phyloP scores from a whole-genome alignment of 2,329 filamentous ascomycete genomes.

The Pezicula radicicola region DNA sequence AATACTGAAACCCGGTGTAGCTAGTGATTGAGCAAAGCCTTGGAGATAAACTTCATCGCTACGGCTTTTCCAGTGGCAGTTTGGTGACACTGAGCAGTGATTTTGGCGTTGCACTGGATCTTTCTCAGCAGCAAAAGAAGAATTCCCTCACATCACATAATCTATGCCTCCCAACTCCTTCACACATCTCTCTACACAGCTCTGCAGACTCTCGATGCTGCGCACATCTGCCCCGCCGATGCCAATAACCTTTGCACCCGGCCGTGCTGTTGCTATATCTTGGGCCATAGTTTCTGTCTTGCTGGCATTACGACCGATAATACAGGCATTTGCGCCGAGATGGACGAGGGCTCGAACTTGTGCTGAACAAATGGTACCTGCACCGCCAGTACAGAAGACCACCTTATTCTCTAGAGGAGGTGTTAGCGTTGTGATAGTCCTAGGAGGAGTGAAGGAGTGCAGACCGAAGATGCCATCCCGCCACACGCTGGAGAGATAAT shows the following conservation, averaged over 20 bases:
- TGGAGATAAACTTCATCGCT: not conserved
- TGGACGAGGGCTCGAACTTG: constrained; percentile 90
- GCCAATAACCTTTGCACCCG: constrained; percentile 80
- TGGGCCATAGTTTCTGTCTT: constrained; percentile 81
- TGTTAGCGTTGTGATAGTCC: not conserved
- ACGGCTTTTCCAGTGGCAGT: not conserved
- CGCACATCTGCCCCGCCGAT: constrained; percentile 80
- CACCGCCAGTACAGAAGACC: constrained; percentile 91
- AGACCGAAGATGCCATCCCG: constrained; percentile 82
- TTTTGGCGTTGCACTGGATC: not conserved
- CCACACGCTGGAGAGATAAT: constrained; percentile 83
- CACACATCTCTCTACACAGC: constrained; percentile 75
- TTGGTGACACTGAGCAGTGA: no score
- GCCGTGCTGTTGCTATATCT: constrained; percentile 76
- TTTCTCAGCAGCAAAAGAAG: not conserved
- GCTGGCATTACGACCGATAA: constrained; percentile 83
- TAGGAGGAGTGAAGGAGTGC: constrained; percentile 16
- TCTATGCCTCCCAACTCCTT: constrained; percentile 86
- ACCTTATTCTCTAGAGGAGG: constrained; percentile 71
- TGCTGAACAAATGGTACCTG: constrained; percentile 89
- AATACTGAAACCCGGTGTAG: not conserved
- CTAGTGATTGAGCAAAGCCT: constrained; percentile 2
- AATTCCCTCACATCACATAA: constrained; percentile 76
- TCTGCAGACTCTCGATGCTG: constrained; percentile 64
- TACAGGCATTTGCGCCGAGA: constrained; percentile 89